These are phyloP conservation scores for Erodium chrysanthum DNA, from an alignment of 441 rosid genomes.

Conservation along the genomic window DNA sequence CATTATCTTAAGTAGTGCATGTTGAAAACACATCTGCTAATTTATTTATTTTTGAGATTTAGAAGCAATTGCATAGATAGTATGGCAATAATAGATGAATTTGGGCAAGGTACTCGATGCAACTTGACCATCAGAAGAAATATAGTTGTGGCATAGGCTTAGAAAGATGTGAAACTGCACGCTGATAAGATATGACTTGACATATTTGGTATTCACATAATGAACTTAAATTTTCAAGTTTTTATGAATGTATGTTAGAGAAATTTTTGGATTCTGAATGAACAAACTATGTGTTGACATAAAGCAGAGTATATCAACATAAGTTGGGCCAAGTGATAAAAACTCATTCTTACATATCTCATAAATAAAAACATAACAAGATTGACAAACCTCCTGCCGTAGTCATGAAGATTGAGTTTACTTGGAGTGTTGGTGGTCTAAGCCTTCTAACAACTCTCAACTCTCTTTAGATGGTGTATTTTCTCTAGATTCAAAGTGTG, in stretches of 20 bases:
- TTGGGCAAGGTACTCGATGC: neutral
- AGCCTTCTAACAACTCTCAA: too few relatives aligned
- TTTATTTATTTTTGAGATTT: neutral
- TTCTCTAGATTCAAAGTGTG: too few relatives aligned
- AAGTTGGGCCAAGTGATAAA: too few relatives aligned
- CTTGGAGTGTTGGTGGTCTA: too few relatives aligned
- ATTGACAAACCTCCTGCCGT: too few relatives aligned
- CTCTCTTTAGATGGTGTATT: too few relatives aligned
- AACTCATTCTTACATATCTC: too few relatives aligned
- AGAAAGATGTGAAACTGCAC: constrained; percentile 5
- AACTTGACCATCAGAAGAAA: neutral
- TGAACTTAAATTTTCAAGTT: neutral
- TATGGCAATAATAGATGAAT: neutral
- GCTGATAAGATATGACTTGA: neutral
- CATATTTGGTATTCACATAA: neutral
- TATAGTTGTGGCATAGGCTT: neutral
- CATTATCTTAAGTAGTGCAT: neutral
- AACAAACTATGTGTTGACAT: too few relatives aligned
- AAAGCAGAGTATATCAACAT: neutral
- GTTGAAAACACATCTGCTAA: neutral
- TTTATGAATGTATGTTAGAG: neutral
- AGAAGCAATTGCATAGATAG: neutral
- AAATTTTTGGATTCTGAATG: neutral
- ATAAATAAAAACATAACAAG: too few relatives aligned
- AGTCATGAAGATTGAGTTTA: too few relatives aligned